These are phyloP conservation scores for Quercus mongolica DNA, from an alignment of 306 rosid species.

Conservation along the genomic window DNA sequence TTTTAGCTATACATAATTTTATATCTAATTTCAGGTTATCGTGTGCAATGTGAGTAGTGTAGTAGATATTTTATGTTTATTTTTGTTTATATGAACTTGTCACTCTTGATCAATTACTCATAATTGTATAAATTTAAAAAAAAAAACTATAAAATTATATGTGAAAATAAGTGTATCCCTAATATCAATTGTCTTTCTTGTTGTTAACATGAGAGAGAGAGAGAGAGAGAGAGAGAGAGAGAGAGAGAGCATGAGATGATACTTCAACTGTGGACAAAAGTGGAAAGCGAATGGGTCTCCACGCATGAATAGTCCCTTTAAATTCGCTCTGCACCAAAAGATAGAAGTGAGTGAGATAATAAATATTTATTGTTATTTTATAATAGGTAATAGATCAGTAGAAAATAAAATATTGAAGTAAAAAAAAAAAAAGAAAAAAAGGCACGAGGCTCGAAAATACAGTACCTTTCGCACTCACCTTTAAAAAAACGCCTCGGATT, in stretches of 20 bases:
- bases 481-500: conserved; percentile 35
- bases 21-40: too few species aligned
- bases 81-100: too few species aligned
- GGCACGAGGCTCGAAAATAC: conserved; percentile 46
- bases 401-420: neutral
- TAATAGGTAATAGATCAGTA: neutral
- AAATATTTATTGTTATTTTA: neutral
- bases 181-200: too few species aligned
- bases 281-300: conserved; percentile 25
- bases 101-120: too few species aligned
- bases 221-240: too few species aligned
- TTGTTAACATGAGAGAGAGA: too few species aligned
- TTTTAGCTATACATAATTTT: too few species aligned
- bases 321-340: conserved; percentile 4
- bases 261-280: conserved; percentile 27
- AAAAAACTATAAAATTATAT: too few species aligned
- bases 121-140: too few species aligned
- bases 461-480: conserved; percentile 39
- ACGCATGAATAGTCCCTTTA: conserved; percentile 16
- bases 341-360: neutral
- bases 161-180: too few species aligned
- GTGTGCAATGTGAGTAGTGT: too few species aligned
- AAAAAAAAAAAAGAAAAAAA: neutral
- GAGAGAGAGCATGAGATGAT: neutral
- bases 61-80: too few species aligned